Conservation (phyloP, 768 basidiomycete genomes). For the Kwoniella newhampshirensis region DNA sequence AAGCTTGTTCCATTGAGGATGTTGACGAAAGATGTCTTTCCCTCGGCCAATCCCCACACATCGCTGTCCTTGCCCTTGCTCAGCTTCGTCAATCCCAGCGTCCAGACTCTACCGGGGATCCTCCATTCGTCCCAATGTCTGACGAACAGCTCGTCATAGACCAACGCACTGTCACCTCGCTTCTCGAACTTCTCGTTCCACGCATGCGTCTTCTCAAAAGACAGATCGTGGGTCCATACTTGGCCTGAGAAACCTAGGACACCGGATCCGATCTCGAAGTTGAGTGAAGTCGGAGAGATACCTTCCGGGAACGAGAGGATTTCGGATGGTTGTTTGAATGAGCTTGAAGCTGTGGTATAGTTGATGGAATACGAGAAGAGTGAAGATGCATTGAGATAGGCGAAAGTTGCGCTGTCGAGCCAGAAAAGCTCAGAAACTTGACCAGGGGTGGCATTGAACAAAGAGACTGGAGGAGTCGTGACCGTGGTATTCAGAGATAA, state of each 20-base stretch:
- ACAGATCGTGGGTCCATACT: conserved; percentile 64
- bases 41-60: conserved; percentile 64
- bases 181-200: conserved; percentile 59
- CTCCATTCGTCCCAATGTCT: conserved; percentile 44
- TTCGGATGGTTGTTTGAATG: not conserved
- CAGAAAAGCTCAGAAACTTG: conserved; percentile 29
- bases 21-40: conserved; percentile 51
- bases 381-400: conserved; percentile 27
- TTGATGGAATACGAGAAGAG: conserved; percentile 21
- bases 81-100: conserved; percentile 25
- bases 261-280: conserved; percentile 51
- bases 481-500: conserved; percentile 26
- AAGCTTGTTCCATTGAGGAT: conserved; percentile 24
- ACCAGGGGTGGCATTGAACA: conserved; percentile 24
- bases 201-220: conserved; percentile 66
- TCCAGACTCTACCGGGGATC: conserved; percentile 40
- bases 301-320: conserved; percentile 39
- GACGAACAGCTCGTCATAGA: conserved; percentile 42
- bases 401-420: conserved; percentile 24
- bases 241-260: conserved; percentile 79
- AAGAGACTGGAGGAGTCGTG: not conserved
- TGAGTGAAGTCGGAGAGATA: conserved; percentile 23
- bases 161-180: conserved; percentile 32
- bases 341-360: not conserved
- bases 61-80: conserved; percentile 1